Percentiles rank a stretch among this genome's conserved stretches.
These are phyloP conservation scores for Kingdonia uniflora DNA, from an alignment of 164 flowering plant species.

Conservation along the genomic window DNA sequence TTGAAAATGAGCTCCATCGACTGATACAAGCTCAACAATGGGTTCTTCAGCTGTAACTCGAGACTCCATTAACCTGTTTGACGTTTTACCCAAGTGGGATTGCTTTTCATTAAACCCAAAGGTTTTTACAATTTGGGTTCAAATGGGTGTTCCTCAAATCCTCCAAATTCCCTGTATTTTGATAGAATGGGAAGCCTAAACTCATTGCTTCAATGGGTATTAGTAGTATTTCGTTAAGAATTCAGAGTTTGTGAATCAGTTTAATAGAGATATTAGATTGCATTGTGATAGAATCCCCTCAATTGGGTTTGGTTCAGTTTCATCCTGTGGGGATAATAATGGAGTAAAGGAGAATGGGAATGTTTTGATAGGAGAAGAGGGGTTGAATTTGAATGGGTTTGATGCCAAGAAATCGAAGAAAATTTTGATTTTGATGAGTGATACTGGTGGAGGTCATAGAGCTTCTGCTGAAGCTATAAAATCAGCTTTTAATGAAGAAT, in stretches of 20 bases:
- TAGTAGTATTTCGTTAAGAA: slow-evolving; percentile 20
- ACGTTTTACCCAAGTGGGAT: slow-evolving; percentile 35
- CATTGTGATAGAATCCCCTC: neutral
- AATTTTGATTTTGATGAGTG: slow-evolving; percentile 94
- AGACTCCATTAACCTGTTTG: slow-evolving; percentile 32
- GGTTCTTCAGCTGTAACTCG: slow-evolving; percentile 38
- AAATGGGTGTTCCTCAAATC: slow-evolving; percentile 31
- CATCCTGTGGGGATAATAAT: slow-evolving; percentile 21
- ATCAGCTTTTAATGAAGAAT: slow-evolving; percentile 69
- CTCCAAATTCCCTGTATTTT: slow-evolving; percentile 25
- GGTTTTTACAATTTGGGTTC: slow-evolving; percentile 12
- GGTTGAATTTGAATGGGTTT: slow-evolving; percentile 32
- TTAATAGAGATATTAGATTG: slow-evolving; percentile 38
- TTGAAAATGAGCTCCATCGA: neutral
- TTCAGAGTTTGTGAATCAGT: slow-evolving; percentile 38
- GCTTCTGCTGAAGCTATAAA: slow-evolving; percentile 99
- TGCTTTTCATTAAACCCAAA: slow-evolving; percentile 21
- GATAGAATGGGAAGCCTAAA: slow-evolving; percentile 25
- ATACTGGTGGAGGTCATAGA: slow-evolving; percentile 97
- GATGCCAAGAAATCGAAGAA: slow-evolving; percentile 37
- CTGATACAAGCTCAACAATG: slow-evolving; percentile 15
- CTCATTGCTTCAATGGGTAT: slow-evolving; percentile 38
- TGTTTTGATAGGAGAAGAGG: slow-evolving; percentile 43
- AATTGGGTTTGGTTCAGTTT: slow-evolving; percentile 68
- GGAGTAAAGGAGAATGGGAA: slow-evolving; percentile 31